phyloP scores from a whole-genome alignment of 2,329 filamentous ascomycete genomes.

The Shiraia bambusicola region DNA sequence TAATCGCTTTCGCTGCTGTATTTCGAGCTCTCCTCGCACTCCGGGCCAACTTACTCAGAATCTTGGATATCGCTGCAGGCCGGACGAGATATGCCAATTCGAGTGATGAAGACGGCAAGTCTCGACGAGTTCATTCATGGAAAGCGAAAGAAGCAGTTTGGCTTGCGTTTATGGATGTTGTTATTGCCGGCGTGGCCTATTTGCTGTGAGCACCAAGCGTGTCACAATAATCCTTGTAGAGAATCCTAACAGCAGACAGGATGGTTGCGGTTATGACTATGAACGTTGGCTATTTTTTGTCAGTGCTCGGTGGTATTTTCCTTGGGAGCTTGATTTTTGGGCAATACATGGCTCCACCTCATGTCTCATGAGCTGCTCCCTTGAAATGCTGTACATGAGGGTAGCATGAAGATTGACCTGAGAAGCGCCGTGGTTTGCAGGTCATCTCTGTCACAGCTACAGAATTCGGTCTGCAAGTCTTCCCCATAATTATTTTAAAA shows the following conservation, averaged over 20 bases:
- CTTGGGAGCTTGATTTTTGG: constrained; percentile 77
- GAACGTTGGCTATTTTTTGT: constrained; percentile 80
- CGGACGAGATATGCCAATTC: constrained; percentile 71
- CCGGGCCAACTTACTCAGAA: constrained; percentile 56
- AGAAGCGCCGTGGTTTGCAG: too few species aligned
- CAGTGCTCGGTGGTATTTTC: constrained; percentile 72
- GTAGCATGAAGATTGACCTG: too few species aligned
- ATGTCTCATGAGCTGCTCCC: too few species aligned
- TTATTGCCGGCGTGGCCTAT: constrained; percentile 76
- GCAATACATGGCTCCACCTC: constrained; percentile 52
- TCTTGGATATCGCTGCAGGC: constrained; percentile 57
- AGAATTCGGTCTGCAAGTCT: too few species aligned
- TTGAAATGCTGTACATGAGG: too few species aligned
- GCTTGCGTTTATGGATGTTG: constrained; percentile 66
- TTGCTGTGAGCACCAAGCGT: constrained; percentile 66
- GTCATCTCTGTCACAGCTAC: too few species aligned
- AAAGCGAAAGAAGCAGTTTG: constrained; percentile 74
- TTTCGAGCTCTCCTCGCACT: constrained; percentile 70
- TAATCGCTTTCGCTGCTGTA: constrained; percentile 70
- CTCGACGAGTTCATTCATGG: constrained; percentile 63
- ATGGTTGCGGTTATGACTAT: constrained; percentile 91
- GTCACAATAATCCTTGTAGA: not conserved
- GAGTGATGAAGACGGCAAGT: constrained; percentile 32
- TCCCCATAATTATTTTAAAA: too few species aligned
- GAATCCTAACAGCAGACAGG: constrained; percentile 48